A percentile compares a stretch with the other conserved stretches of the same genome.
Conservation (phyloP, 371 early-diverging fungal genomes). For the Syncephalastrum monosporum region DNA sequence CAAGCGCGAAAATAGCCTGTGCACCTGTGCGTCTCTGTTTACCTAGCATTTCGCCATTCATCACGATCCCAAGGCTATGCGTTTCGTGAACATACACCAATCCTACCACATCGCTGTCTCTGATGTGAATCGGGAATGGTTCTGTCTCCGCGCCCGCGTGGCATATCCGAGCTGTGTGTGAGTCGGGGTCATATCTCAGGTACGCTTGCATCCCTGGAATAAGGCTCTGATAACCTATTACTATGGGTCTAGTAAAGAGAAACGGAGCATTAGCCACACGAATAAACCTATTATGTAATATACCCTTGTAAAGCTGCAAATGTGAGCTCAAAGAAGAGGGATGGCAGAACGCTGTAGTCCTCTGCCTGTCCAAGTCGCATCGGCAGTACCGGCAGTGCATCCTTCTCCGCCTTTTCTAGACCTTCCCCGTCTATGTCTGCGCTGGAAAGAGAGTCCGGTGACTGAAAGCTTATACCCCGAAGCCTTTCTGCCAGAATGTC, state of each 20-base stretch:
- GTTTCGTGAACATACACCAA: constrained; percentile 22
- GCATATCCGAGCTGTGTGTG: not conserved
- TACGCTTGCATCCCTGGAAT: too few relatives aligned
- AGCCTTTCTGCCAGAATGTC: too few relatives aligned
- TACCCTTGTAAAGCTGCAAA: constrained; percentile 18
- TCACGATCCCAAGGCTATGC: constrained; percentile 5
- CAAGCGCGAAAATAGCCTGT: not conserved
- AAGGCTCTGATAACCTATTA: too few relatives aligned
- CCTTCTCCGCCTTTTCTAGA: not conserved
- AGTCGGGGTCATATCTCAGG: not conserved
- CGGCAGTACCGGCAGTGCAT: not conserved
- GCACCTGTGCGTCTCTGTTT: not conserved
- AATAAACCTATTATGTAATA: constrained; percentile 1
- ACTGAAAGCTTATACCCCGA: too few relatives aligned
- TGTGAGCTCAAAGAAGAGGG: constrained; percentile 35
- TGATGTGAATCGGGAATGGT: constrained; percentile 21
- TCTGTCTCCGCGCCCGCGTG: constrained; percentile 9
- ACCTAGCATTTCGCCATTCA: constrained; percentile 15
- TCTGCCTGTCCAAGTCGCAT: not conserved
- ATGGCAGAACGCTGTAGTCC: constrained; percentile 17
- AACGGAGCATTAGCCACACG: too few relatives aligned
- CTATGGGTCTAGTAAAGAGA: too few relatives aligned
- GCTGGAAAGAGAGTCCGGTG: too few relatives aligned
- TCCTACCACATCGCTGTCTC: constrained; percentile 33
- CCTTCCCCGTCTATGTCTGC: too few relatives aligned